Evolutionary conservation across 441 rosid species (phyloP), one percentile per base, ranked within the genome.

Genomic region (Brassica hybrid): DNA sequence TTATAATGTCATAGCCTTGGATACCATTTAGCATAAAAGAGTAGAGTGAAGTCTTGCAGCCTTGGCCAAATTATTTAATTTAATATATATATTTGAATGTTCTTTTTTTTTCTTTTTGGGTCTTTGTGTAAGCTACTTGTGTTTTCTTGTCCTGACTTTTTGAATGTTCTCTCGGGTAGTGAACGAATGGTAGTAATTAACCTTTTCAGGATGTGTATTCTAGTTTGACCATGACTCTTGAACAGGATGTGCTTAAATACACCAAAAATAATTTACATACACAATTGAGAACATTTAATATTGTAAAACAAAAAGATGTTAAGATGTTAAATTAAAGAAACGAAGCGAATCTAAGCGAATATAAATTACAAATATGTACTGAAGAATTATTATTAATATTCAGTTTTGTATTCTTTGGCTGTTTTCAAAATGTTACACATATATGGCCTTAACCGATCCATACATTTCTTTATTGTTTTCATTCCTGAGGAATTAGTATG

Each of bases 161-260:
- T 57, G 36, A 60, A 45, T 48, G 27, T 63, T 50, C 41, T 76
- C 69, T 76, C 38, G 79, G 69, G 79, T 68, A 76, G 61, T 61
- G 79, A 76, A 76, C 69, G 62, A 61, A 67, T 68, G 68, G 68
- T 18, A 52, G 58, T 27, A 27, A 27, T 27, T 5, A 27, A 27
- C 5, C 32, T 27, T 27, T 27, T 27, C 32, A 27, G 32, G 32
- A 27, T 27, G 6, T 5, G 6, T 27, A 27, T 27, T 5, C 32
- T 27, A 27, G 6, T 27, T 27, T 27, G 32, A 27, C 32, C 32
- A 27, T 27, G 32, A 27, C 4, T 48, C 14, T 48, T 48, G 54
- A 48, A 13, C 54, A 48, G 54, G 54, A 48, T 48, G 54, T 48
- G 16, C 54, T 13, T 48, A 10, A 45, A 13, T 13, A 48, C 16